Conservation (phyloP, 176 grass and related monocot genomes). For the Oryza rufipogon region DNA sequence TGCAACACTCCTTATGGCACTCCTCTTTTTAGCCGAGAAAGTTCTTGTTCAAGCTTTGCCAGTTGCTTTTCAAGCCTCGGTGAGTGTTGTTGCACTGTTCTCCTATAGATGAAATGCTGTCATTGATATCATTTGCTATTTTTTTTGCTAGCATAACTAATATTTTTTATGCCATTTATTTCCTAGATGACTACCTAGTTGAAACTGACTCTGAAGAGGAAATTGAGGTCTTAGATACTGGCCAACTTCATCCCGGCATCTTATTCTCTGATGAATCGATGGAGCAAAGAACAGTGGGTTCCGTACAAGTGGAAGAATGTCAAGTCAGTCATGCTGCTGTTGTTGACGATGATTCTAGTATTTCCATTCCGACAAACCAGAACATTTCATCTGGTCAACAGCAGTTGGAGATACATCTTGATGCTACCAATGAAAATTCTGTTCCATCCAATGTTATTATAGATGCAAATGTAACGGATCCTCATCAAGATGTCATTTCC, state of each 20-base stretch:
- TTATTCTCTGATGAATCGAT: constrained; percentile 26
- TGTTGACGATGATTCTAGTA: constrained; percentile 23
- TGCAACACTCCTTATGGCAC: constrained; percentile 55
- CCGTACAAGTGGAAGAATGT: constrained; percentile 34
- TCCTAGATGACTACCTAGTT: constrained; percentile 43
- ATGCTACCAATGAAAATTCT: constrained; percentile 22
- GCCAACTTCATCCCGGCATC: constrained; percentile 42
- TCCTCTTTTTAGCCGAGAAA: constrained; percentile 59
- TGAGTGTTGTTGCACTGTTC: constrained; percentile 37
- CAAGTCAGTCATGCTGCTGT: neutral
- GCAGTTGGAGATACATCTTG: constrained; percentile 21
- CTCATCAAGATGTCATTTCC: constrained; percentile 11
- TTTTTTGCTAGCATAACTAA: constrained; percentile 20
- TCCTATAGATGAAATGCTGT: constrained; percentile 24
- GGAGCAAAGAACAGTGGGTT: constrained; percentile 16
- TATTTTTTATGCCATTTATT: constrained; percentile 38
- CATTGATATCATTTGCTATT: neutral
- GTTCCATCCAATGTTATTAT: constrained; percentile 23
- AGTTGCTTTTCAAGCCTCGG: constrained; percentile 77
- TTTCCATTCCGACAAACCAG: constrained; percentile 29
- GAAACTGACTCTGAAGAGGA: constrained; percentile 62
- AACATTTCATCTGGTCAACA: constrained; percentile 37
- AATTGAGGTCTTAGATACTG: constrained; percentile 37
- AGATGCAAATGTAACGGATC: neutral
- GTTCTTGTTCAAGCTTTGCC: constrained; percentile 66